Evolutionary conservation across 805 yeast species (phyloP).

Genomic region (Sungouiella blattae): DNA sequence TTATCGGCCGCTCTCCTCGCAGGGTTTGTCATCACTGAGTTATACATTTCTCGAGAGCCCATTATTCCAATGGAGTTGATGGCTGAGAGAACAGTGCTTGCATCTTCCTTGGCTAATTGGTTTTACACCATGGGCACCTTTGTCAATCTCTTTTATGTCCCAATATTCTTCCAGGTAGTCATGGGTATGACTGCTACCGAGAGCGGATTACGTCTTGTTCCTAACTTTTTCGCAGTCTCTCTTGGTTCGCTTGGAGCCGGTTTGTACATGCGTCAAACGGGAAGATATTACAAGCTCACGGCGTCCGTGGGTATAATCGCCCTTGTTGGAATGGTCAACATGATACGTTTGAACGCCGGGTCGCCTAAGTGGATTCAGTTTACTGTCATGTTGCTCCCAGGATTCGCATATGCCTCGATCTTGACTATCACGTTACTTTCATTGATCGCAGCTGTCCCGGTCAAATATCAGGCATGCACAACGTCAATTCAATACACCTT

Average conservation of each 20-base stretch:
- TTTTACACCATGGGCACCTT: slow-evolving; percentile 67
- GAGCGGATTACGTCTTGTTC: slow-evolving; percentile 56
- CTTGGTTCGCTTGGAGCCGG: slow-evolving; percentile 68
- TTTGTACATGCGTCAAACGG: slow-evolving; percentile 61
- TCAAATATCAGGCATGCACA: slow-evolving; percentile 72
- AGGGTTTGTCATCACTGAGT: slow-evolving; percentile 51
- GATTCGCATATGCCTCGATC: slow-evolving; percentile 63
- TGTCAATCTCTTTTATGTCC: slow-evolving; percentile 64
- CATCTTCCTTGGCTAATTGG: slow-evolving; percentile 67
- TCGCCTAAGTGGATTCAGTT: slow-evolving; percentile 38
- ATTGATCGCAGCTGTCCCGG: slow-evolving; percentile 70
- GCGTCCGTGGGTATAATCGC: slow-evolving; percentile 40
- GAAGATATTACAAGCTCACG: slow-evolving; percentile 54
- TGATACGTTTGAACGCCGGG: slow-evolving; percentile 28
- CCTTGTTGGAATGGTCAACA: slow-evolving; percentile 43
- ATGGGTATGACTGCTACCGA: slow-evolving; percentile 50
- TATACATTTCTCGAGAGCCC: slow-evolving; percentile 55
- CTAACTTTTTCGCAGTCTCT: slow-evolving; percentile 68
- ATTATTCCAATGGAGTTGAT: slow-evolving; percentile 62
- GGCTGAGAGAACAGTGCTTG: slow-evolving; percentile 54
- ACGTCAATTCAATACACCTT: slow-evolving; percentile 89
- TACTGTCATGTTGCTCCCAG: slow-evolving; percentile 48
- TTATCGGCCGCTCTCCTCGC: slow-evolving; percentile 33
- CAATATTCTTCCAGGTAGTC: slow-evolving; percentile 61
- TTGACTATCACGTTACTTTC: slow-evolving; percentile 72